These are phyloP conservation scores for Triticum monococcum DNA, from an alignment of 176 grass and related monocot species.

Conservation along the genomic window DNA sequence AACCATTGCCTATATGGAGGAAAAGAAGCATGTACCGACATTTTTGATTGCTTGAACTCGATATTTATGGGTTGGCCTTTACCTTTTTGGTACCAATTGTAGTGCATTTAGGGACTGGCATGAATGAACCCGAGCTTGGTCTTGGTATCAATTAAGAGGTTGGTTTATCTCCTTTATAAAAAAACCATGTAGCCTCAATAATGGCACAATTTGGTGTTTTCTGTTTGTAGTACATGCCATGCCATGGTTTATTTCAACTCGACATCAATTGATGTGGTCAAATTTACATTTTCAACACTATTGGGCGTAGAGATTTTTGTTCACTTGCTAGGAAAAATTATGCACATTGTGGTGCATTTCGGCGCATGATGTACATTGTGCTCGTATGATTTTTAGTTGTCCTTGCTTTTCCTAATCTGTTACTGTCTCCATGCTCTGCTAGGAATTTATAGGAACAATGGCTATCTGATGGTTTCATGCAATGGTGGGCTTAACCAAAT, in stretches of 20 bases:
- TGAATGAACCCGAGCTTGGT: background rate
- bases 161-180: background rate
- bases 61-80: slow-evolving; percentile 24
- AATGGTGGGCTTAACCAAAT: slow-evolving; percentile 91
- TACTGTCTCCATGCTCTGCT: slow-evolving; percentile 12
- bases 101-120: slow-evolving; percentile 12
- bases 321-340: background rate
- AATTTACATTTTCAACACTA: background rate
- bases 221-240: background rate
- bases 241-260: background rate
- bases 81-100: slow-evolving; percentile 17
- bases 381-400: background rate
- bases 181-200: background rate
- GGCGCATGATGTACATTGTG: background rate
- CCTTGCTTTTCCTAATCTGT: background rate
- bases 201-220: background rate
- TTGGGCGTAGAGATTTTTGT: background rate
- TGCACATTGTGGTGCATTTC: background rate
- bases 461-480: slow-evolving; percentile 79
- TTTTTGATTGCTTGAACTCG: slow-evolving; percentile 20
- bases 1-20: background rate
- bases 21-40: background rate
- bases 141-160: background rate
- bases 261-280: background rate
- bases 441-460: slow-evolving; percentile 77